phyloP scores from a whole-genome alignment of 1,284 basidiomycete species.

The Cerioporus squamosus region DNA sequence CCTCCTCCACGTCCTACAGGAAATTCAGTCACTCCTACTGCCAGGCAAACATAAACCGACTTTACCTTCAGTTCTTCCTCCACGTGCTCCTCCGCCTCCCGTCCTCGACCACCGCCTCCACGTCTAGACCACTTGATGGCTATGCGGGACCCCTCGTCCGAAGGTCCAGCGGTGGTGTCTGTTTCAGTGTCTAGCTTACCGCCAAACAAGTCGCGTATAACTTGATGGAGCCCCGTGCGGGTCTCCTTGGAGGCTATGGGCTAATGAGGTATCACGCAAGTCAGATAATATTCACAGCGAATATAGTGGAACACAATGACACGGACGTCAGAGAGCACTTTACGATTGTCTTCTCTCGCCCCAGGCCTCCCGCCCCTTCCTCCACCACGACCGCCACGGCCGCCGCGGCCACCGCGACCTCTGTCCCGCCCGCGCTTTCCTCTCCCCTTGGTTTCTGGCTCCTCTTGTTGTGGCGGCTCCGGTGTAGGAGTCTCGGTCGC shows the following conservation, averaged over 20 bases:
- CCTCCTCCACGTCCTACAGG: not conserved
- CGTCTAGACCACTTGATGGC: slow-evolving; percentile 73
- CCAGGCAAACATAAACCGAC: too few species aligned
- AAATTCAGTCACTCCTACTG: too few species aligned
- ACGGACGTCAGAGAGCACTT: slow-evolving; percentile 81
- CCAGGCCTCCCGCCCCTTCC: slow-evolving; percentile 46
- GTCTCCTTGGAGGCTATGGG: slow-evolving; percentile 83
- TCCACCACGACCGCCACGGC: slow-evolving; percentile 47
- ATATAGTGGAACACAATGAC: slow-evolving; percentile 16
- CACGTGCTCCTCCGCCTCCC: slow-evolving; percentile 49
- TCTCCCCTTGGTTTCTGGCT: slow-evolving; percentile 33
- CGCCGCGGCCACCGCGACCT: slow-evolving; percentile 48
- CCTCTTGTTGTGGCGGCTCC: slow-evolving; percentile 30
- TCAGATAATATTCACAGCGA: slow-evolving; percentile 24
- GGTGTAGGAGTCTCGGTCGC: slow-evolving; percentile 14
- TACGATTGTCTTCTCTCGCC: slow-evolving; percentile 65
- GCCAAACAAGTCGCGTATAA: slow-evolving; percentile 79
- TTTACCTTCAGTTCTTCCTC: slow-evolving; percentile 42
- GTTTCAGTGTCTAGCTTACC: slow-evolving; percentile 88
- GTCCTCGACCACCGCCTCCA: slow-evolving; percentile 43
- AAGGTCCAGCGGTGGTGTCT: slow-evolving; percentile 51
- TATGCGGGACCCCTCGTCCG: slow-evolving; percentile 71
- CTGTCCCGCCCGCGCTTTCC: slow-evolving; percentile 47
- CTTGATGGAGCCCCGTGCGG: slow-evolving; percentile 83
- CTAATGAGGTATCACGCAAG: slow-evolving; percentile 43